phyloP scores from a whole-genome alignment of 2,329 filamentous ascomycete genomes.

The Ceratocystis ficicola region DNA sequence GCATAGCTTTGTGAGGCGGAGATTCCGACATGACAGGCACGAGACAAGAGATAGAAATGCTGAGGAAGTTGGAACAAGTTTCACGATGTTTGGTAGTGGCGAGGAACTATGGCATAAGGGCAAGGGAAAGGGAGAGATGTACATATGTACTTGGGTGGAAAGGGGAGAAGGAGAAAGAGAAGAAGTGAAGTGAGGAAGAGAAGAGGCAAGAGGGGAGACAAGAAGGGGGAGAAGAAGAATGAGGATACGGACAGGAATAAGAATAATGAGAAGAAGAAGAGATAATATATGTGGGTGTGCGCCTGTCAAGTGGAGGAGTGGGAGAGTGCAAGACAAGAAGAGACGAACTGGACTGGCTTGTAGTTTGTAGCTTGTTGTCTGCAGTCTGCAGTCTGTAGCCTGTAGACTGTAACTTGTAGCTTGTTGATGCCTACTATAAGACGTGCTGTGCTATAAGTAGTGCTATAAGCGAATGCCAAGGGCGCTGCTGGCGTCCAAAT shows the following conservation, averaged over 20 bases:
- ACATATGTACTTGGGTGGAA: too few relatives aligned
- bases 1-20: conserved; percentile 14
- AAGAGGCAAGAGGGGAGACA: not conserved
- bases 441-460: not conserved
- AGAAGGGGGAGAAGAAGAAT: not conserved
- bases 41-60: conserved; percentile 14
- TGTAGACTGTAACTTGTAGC: not conserved
- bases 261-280: not conserved
- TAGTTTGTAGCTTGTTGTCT: not conserved
- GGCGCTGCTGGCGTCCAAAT: too few relatives aligned
- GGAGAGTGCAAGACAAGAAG: not conserved
- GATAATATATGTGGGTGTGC: not conserved
- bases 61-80: conserved; percentile 14
- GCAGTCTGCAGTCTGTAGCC: not conserved
- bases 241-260: not conserved
- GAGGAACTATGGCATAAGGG: too few relatives aligned
- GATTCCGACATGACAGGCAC: conserved; percentile 12
- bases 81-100: too few relatives aligned
- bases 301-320: too few relatives aligned
- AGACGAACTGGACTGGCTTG: not conserved
- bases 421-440: not conserved
- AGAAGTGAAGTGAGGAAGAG: not conserved
- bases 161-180: too few relatives aligned
- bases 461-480: too few relatives aligned
- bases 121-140: too few relatives aligned